phyloP scores from a whole-genome alignment of 257 asterid species.

The Anisodus tanguticus region DNA sequence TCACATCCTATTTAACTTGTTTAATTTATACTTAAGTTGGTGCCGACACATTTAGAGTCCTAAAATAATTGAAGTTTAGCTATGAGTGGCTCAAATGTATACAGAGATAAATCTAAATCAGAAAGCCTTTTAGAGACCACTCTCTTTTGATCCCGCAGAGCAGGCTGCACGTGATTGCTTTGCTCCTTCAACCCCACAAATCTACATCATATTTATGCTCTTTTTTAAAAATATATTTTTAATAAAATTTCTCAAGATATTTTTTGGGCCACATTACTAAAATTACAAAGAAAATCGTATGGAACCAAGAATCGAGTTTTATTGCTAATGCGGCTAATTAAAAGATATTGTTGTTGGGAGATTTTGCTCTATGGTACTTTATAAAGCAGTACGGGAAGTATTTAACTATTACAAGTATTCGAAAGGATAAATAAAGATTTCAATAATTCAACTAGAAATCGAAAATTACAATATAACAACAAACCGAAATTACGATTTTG shows the following conservation, averaged over 20 bases:
- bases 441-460: no score
- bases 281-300: not conserved
- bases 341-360: no score
- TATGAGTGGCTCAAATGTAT: slow-evolving; percentile 1
- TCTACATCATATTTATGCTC: not conserved
- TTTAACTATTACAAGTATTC: no score
- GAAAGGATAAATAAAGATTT: no score
- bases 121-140: slow-evolving; percentile 28
- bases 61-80: not conserved
- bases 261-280: not conserved
- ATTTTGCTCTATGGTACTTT: no score
- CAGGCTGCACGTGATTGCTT: slow-evolving; percentile 29
- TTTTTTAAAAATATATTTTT: not conserved
- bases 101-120: not conserved
- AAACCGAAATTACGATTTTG: no score
- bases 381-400: no score
- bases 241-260: not conserved
- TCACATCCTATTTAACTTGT: not conserved
- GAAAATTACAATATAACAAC: no score
- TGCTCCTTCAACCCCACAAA: slow-evolving; percentile 24
- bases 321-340: not conserved
- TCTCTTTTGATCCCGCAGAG: not conserved
- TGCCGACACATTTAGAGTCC: slow-evolving; percentile 9
- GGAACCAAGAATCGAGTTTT: not conserved
- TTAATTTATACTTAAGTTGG: not conserved